Base-by-base conservation (phyloP, 176 grass and related monocot genomes). In the Raddia distichophylla region DNA sequence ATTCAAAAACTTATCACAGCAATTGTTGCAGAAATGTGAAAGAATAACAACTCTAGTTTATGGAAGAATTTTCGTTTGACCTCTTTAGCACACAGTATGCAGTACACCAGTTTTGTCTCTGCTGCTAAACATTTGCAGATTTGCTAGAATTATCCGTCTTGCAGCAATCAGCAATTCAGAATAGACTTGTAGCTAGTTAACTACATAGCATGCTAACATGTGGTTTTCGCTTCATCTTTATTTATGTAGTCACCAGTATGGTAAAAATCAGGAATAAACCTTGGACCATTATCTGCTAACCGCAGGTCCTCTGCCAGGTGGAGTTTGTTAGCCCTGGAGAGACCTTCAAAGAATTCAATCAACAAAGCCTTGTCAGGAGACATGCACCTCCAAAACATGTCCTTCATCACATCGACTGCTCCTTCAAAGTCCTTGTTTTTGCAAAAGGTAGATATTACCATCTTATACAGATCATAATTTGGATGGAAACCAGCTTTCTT, bases 351-450 rank as follows among this genome's bases (percentile, higher is more conserved):
- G 22, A 97, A 76, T 79, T 92, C 90, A 84, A 77, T 27, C 53
- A 97, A 61, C 64, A 97, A 61, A 19, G 48, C 77, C 74, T 91
- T 76, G 49, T 90, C 89, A 83, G 92, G 94, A 76, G 82, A 77
- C 51, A 94, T 89, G 47, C 70, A 89, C 91, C 74, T 94, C 52
- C n/a, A 55, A 7, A 94, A 20, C 85, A 97, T 81, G 10, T 91
- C 90, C 74, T 53, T 91, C 80, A 97, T 80, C 20, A 92, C 77
- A 68, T 97, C 87, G 6, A 85, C 49, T 19, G 94, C 94, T 58
- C 94, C 92, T 85, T 97, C 92, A 69, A 88, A 89, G 79, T 97
- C 94, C 56, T 88, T 85, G 71, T 97, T 97, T 60, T 87, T 87
- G 67, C 90, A 94, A 19, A 94, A 94, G 57, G 92, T 83, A 65